Base-by-base conservation (phyloP, 768 basidiomycete genomes). In the Cantharellus cinnabarinus region DNA sequence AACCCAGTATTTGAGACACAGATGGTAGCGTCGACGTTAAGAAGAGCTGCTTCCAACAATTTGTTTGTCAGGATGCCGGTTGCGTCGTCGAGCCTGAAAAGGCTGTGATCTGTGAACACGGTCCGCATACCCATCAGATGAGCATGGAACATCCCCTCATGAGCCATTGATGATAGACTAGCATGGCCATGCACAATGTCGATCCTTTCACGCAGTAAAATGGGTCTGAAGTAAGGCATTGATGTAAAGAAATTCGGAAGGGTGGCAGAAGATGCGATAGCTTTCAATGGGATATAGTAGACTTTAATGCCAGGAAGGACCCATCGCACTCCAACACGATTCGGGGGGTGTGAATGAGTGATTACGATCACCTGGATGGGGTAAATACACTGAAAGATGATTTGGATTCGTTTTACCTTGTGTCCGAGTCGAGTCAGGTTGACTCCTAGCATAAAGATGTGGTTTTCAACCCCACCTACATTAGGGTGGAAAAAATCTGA, bases 41-140 rank as follows among this genome's bases (percentile, higher is more conserved):
- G 79, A 66, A 99, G 72, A 2, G 86, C 83, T 3, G 79, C 90
- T 5, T 80, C 85, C 44, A 98, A 73, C 41, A 99, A 77, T 69
- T 99, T 99, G 73, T 99, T 99, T 3, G 95, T 97, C 63, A 97
- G 73, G 44, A 99, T 94, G 64, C 93, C 91, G 1, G 91, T 93
- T 14, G 95, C 93, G 66, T 97, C 93, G 40, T 89, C 93, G 66
- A 99, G 91, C 1, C 91, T 94, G 64, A 98, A 98, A 37, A 99
- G 70, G 65, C 87, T 90, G 65, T 99, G 94, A 69, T 99, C 95
- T 0, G 95, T 98, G 68, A 98, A 94, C 5, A 97, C 86, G 0
- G 89, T 90, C 44, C 85, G 80, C 7, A 97, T 75, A 5, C 86
- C 84, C 72, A 98, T 77, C 20, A 89, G 72, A 64, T 90, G 85